These are phyloP conservation scores for Trametes versicolor DNA, from an alignment of 1,284 basidiomycete species.

Conservation along the genomic window DNA sequence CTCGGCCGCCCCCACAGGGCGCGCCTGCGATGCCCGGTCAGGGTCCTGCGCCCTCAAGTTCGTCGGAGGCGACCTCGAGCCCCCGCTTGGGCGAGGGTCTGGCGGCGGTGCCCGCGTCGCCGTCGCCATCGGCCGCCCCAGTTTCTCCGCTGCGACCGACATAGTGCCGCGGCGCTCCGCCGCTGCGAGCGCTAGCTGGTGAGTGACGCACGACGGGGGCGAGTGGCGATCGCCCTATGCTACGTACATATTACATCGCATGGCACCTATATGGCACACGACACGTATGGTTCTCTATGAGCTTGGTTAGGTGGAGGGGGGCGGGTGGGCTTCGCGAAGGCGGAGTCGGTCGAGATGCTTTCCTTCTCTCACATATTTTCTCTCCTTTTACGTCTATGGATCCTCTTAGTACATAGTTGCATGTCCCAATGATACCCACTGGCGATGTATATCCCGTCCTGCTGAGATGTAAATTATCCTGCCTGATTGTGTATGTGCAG, in stretches of 20 bases:
- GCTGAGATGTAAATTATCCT: conserved; percentile 30
- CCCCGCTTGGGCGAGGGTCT: conserved; percentile 19
- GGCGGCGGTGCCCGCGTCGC: conserved; percentile 22
- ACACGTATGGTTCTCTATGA: conserved; percentile 20
- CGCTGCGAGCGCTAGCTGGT: not conserved
- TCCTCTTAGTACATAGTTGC: conserved; percentile 34
- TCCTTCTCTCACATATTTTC: not conserved
- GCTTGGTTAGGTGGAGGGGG: not conserved
- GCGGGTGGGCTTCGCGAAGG: conserved; percentile 9
- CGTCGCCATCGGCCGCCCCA: conserved; percentile 19
- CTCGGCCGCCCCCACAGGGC: conserved; percentile 39
- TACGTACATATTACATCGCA: conserved; percentile 13
- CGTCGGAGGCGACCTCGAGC: conserved; percentile 7
- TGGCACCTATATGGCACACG: conserved; percentile 9
- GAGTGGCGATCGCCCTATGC: conserved; percentile 22
- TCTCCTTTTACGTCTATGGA: conserved; percentile 29
- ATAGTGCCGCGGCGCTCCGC: conserved; percentile 26
- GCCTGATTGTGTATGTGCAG: too few relatives aligned
- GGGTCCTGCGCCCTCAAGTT: not conserved
- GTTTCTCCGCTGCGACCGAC: conserved; percentile 35
- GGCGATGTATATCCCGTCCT: conserved; percentile 34
- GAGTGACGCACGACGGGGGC: conserved; percentile 2
- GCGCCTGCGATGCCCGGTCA: conserved; percentile 19
- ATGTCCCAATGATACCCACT: conserved; percentile 33
- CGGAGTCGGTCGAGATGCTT: conserved; percentile 3